A percentile compares a stretch with the other conserved stretches of the same genome.
Evolutionary conservation across 768 basidiomycete genomes (phyloP).

Genomic region (Ramaria rubella): DNA sequence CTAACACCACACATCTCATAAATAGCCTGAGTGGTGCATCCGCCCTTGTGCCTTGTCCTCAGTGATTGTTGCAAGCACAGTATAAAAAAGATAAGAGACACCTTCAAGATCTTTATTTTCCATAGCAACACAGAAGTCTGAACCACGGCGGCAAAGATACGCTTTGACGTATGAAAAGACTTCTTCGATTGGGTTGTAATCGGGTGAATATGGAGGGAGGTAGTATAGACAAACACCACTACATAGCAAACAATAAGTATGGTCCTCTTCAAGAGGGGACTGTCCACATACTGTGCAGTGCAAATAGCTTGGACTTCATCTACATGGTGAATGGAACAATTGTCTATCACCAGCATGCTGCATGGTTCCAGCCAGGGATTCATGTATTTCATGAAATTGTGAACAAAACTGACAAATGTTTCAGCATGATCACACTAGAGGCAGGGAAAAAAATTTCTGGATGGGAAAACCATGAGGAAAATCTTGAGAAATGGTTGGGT

Average conservation of each 20-base stretch:
- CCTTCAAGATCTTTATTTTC: neutral
- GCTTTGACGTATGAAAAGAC: constrained; percentile 25
- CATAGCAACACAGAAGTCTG: neutral
- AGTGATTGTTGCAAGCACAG: neutral
- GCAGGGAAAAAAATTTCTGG: too few relatives aligned
- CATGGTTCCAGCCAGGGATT: constrained; percentile 29
- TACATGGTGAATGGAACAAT: constrained; percentile 36
- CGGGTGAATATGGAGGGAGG: constrained; percentile 28
- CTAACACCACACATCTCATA: neutral
- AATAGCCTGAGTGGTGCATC: constrained; percentile 17
- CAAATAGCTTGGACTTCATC: constrained; percentile 22
- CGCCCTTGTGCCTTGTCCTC: neutral
- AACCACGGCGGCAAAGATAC: constrained; percentile 11
- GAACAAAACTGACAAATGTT: constrained; percentile 29
- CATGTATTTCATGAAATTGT: constrained; percentile 21
- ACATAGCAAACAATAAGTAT: neutral
- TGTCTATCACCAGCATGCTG: constrained; percentile 36
- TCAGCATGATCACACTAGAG: constrained; percentile 18
- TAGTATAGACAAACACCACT: constrained; percentile 13
- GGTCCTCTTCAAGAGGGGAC: neutral
- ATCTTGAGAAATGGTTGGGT: too few relatives aligned
- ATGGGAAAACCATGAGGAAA: too few relatives aligned
- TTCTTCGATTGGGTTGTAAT: constrained; percentile 28
- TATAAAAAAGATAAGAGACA: neutral
- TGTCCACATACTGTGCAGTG: neutral